phyloP scores from a whole-genome alignment of 805 yeast species.

The Candida taoyuanica region DNA sequence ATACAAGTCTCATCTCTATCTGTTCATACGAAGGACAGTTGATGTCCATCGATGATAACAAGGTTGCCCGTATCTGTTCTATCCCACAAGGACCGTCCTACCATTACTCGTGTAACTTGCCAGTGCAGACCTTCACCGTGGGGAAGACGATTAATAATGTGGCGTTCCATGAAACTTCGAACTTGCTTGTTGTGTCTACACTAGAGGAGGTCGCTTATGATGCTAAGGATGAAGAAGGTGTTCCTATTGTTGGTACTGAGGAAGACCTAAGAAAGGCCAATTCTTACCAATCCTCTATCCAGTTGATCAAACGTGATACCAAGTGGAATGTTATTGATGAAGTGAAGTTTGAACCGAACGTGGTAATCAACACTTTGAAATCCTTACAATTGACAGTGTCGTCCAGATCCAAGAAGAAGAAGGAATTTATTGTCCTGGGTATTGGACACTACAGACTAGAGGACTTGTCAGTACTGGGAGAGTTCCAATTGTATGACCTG shows the following conservation, averaged over 20 bases:
- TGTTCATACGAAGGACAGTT: conserved; percentile 45
- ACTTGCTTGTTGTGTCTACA: conserved; percentile 60
- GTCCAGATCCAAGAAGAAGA: conserved; percentile 38
- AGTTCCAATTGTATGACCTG: conserved; percentile 67
- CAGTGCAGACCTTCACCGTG: conserved; percentile 46
- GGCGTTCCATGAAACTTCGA: conserved; percentile 62
- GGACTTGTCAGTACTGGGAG: conserved; percentile 75
- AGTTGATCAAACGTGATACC: conserved; percentile 62
- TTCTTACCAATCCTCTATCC: conserved; percentile 55
- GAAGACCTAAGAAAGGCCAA: conserved; percentile 47
- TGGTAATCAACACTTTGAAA: conserved; percentile 40
- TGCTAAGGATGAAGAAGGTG: conserved; percentile 72
- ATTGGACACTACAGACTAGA: conserved; percentile 72
- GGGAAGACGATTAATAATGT: conserved; percentile 63
- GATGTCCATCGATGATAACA: conserved; percentile 65
- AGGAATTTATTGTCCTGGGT: conserved; percentile 75
- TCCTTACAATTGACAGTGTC: conserved; percentile 34
- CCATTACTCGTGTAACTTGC: conserved; percentile 57
- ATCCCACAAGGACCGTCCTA: conserved; percentile 32
- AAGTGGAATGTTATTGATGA: conserved; percentile 75
- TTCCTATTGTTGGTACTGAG: conserved; percentile 52
- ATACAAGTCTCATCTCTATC: conserved; percentile 61
- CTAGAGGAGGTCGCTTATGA: conserved; percentile 53
- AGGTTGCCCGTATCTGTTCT: conserved; percentile 55
- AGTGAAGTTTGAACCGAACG: conserved; percentile 60